Base-by-base conservation (phyloP, 2,329 filamentous ascomycete genomes). In the Coniosporium tulheliwenetii region DNA sequence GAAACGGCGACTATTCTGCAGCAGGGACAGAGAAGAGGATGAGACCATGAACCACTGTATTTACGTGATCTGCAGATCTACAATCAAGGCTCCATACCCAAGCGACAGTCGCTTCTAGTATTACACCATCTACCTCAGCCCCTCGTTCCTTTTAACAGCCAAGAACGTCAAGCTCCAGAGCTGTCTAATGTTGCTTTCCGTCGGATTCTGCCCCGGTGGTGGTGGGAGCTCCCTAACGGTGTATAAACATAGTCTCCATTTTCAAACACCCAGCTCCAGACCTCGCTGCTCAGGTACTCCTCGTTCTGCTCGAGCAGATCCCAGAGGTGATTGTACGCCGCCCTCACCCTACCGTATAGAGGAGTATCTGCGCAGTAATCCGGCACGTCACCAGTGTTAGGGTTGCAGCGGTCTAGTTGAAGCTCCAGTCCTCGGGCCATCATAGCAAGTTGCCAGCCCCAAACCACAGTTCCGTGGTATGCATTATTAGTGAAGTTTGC, bases 381-480 rank as follows among this genome's bases (percentile, higher is more conserved):
- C 14, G 67, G 68, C 8, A 42, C 36, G 4, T 32, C 8, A 15
- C 35, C 8, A 10, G 29, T 39, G 35, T 51, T 40, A 2, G 37
- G 39, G 8, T 54, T 48, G 51, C 74, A 81, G 2, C 75, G 63
- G 1, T 51, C 64, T 5, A 80, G 61, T 47, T 80, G 76, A 2
- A 64, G 55, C 42, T 75, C 67, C 0, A 81, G 54, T 0, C 77
- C 76, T 8, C 66, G 66, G 0, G 71, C 75, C 70, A 79, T 77
- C 67, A 80, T 77, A 0, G 74, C 67, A 3, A 79, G 58, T 41
- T 73, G 75, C 74, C 75, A 81, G 36, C 66, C 68, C 76, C 75
- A 80, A 1, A 81, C 62, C 0, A 81, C 75, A 0, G 75, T 77
- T 0, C 75, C 76, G 42, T 80, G 75, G 47, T 77, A 81, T 0